Evolutionary conservation across 1,139 yeast genomes (phyloP).

Genomic region (Blastobotrys petasosporus): DNA sequence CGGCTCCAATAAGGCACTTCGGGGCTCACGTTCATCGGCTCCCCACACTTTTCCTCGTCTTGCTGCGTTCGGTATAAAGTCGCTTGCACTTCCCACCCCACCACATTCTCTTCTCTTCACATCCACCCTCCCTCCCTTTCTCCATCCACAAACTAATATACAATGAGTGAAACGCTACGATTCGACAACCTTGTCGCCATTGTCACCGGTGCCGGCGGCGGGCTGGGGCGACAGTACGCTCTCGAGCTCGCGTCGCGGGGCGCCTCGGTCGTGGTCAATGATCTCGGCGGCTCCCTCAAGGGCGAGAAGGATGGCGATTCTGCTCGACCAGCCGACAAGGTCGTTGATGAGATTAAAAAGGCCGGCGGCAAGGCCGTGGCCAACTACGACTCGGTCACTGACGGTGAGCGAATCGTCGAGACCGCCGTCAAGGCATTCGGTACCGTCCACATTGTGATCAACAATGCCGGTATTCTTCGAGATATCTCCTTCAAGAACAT

Average conservation of each 20-base stretch:
- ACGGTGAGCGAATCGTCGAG: conserved; percentile 78
- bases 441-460: conserved; percentile 79
- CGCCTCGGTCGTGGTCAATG: conserved; percentile 88
- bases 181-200: conserved; percentile 82
- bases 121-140: too few relatives aligned
- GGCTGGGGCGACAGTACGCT: conserved; percentile 86
- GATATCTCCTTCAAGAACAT: conserved; percentile 63
- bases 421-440: conserved; percentile 87
- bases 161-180: conserved; percentile 16
- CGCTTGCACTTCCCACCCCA: background rate
- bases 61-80: background rate
- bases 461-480: conserved; percentile 92
- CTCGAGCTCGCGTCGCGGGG: conserved; percentile 83
- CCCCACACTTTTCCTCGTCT: conserved; percentile 1
- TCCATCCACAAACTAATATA: background rate
- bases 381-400: conserved; percentile 85
- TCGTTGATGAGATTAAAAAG: conserved; percentile 72
- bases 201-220: conserved; percentile 97
- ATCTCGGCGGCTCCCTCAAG: conserved; percentile 75
- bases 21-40: background rate
- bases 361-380: conserved; percentile 88
- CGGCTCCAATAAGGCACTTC: background rate
- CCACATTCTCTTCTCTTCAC: background rate
- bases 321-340: conserved; percentile 68
- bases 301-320: conserved; percentile 41